Percentiles rank a stretch among this genome's conserved stretches.
Evolutionary conservation across 495 filamentous ascomycete species (phyloP).

Genomic region (Aspergillus hancockii): DNA sequence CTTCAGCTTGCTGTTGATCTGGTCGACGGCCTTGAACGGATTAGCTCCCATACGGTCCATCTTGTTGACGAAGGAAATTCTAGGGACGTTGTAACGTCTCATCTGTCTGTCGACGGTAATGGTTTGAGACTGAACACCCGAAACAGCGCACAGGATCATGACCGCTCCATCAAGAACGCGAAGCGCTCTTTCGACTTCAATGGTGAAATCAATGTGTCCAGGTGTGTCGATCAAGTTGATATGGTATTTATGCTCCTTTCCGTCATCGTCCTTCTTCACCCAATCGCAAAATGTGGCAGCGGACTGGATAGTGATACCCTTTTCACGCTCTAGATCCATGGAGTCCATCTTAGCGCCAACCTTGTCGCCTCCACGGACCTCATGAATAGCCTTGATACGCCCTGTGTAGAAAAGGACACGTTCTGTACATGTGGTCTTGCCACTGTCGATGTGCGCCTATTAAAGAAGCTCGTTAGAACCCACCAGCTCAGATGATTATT

Average conservation of each 20-base stretch:
- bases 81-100: constrained; percentile 94
- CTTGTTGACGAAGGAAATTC: constrained; percentile 98
- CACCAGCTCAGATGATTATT: not conserved
- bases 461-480: not conserved
- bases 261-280: constrained; percentile 74
- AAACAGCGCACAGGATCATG: constrained; percentile 98
- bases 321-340: constrained; percentile 97
- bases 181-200: constrained; percentile 96
- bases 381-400: constrained; percentile 94
- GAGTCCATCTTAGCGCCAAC: constrained; percentile 99
- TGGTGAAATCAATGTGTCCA: constrained; percentile 99
- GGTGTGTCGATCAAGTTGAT: constrained; percentile 99
- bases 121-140: constrained; percentile 95
- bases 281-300: constrained; percentile 98
- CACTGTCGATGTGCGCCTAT: constrained; percentile 97
- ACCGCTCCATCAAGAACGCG: constrained; percentile 96
- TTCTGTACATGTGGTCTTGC: constrained; percentile 96
- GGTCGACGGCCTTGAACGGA: constrained; percentile 95
- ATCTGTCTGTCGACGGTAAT: constrained; percentile 99
- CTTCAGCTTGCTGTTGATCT: constrained; percentile 94
- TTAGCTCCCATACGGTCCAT: constrained; percentile 99
- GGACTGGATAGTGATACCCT: constrained; percentile 98
- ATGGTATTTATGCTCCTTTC: constrained; percentile 86
- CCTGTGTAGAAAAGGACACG: constrained; percentile 98
- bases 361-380: constrained; percentile 92